Evolutionary conservation across 2,329 filamentous ascomycete species (phyloP), one percentile per base, ranked within the genome.

Genomic region (Eutypella sp.): DNA sequence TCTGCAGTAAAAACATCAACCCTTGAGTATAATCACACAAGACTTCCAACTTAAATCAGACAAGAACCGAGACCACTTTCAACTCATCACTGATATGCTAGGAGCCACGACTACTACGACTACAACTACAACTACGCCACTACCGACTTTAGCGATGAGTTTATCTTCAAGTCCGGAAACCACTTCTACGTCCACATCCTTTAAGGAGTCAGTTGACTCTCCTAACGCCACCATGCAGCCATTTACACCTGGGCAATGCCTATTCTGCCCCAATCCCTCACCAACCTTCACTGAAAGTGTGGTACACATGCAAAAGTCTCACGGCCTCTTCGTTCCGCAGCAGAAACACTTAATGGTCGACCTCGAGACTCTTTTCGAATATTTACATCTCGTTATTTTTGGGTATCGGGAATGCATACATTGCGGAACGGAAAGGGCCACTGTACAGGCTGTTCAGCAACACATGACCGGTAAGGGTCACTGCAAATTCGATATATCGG

Each of bases 331-430:
- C 41, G 55, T 78, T 15, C 70, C 68, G 0, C 57, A 68, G 23
- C 57, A 52, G 25, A 48, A 67, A 1, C 56, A 63, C 9, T 60
- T 80, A 0, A 48, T 63, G 1, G 69, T 76, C 9, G 74, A 79
- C 44, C 48, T 71, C 3, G 69, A 72, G 29, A 70, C 71, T 0
- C 57, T 80, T 2, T 59, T 79, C 29, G 52, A 61, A 34, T 78
- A 78, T 44, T 58, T 79, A 0, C 66, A 72, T 43, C 64, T 76
- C 8, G 58, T 79, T 18, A 70, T 79, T 13, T 70, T 63, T 18
- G 66, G 57, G 0, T 77, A 75, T 44, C 62, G 63, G 16, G 73
- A 78, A 56, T 81, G 77, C 47, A 62, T 80, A 31, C 67, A 65
- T 18, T 80, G 76, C 50, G 71, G 72, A 1, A 72, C 64, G 13